A percentile compares a stretch with the other conserved stretches of the same genome.
phyloP scores from a whole-genome alignment of 78 protist genomes.

The Capsaspora owczarzaki region DNA sequence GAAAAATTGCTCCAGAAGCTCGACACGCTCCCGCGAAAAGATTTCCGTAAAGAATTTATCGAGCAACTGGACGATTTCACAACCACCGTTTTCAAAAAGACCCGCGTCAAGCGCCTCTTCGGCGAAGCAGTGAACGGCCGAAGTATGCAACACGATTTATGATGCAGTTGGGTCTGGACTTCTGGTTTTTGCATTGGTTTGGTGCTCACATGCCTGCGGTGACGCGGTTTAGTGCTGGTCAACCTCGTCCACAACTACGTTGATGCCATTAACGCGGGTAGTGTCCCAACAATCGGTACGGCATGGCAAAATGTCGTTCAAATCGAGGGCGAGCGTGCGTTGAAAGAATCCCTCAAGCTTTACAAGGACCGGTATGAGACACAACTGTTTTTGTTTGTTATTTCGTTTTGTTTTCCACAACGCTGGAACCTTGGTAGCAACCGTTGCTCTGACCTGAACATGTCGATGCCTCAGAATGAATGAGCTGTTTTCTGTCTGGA shows the following conservation, averaged over 20 bases:
- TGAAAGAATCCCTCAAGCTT: background rate
- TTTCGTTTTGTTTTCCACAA: too few relatives aligned
- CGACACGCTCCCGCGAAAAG: background rate
- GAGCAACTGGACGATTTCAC: constrained; percentile 4
- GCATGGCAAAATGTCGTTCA: constrained; percentile 22
- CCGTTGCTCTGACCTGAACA: too few relatives aligned
- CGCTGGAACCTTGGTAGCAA: too few relatives aligned
- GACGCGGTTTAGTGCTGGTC: constrained; percentile 8
- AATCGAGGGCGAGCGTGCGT: constrained; percentile 8
- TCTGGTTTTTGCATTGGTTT: too few relatives aligned
- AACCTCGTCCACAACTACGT: constrained; percentile 14
- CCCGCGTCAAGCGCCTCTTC: background rate
- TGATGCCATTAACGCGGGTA: constrained; percentile 22
- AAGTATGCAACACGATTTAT: background rate
- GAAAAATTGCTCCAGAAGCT: constrained; percentile 11
- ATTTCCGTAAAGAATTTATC: constrained; percentile 10
- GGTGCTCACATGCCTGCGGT: too few relatives aligned
- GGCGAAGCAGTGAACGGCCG: background rate
- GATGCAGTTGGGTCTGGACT: background rate
- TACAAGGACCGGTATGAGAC: constrained; percentile 7
- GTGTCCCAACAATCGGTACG: constrained; percentile 10
- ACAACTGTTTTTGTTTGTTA: too few relatives aligned
- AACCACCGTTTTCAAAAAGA: background rate
- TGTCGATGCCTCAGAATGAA: too few relatives aligned
- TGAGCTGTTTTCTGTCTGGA: too few relatives aligned